Percentiles rank a stretch among this genome's conserved stretches.
Conservation (phyloP, 495 filamentous ascomycete genomes). For the Aspergillus funiculosus region DNA sequence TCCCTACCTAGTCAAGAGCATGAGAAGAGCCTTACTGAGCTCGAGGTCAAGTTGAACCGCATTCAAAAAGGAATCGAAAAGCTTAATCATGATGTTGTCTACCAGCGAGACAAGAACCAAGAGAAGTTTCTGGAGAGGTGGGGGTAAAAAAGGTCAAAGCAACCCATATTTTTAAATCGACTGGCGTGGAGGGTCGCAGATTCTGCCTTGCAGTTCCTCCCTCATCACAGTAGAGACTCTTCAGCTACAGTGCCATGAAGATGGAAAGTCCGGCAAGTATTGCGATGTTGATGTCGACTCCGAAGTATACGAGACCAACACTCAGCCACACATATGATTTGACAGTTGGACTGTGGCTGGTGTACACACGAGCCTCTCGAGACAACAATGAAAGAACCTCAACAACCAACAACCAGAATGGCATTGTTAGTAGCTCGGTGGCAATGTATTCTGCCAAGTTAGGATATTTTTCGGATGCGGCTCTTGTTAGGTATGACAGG, state of each 20-base stretch:
- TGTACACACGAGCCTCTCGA: no score
- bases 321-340: background rate
- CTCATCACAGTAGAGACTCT: no score
- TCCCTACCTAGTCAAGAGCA: conserved; percentile 27
- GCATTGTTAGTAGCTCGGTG: background rate
- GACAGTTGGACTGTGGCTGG: background rate
- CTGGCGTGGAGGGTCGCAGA: no score
- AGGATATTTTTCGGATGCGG: background rate
- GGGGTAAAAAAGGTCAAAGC: conserved; percentile 13
- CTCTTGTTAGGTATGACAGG: background rate
- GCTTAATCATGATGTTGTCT: conserved; percentile 33
- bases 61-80: conserved; percentile 34
- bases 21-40: conserved; percentile 22
- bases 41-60: conserved; percentile 27
- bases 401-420: background rate
- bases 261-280: no score
- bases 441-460: background rate
- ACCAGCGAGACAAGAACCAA: conserved; percentile 29
- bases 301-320: background rate
- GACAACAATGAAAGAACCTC: background rate
- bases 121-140: conserved; percentile 33
- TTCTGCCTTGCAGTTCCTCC: no score
- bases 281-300: background rate
- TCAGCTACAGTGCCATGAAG: no score
- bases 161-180: background rate